Conservation (phyloP, 768 basidiomycete genomes). For the Sporobolomyces pararoseus region DNA sequence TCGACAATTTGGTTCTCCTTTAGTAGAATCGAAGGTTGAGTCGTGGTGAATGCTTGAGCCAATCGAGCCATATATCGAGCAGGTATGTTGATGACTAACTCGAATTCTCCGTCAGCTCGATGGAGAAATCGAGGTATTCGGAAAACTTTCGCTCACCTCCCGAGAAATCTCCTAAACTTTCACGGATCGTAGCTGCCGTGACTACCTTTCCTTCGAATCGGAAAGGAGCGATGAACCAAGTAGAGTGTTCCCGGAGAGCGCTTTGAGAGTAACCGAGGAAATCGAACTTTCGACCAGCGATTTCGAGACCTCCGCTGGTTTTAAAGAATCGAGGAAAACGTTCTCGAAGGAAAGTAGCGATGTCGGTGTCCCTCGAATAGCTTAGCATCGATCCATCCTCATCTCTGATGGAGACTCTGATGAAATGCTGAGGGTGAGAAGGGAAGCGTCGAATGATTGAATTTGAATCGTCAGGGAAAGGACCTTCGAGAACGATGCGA, state of each 20-base stretch:
- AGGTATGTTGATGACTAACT: constrained; percentile 55
- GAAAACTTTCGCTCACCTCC: constrained; percentile 15
- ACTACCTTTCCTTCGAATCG: constrained; percentile 54
- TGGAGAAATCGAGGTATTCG: not conserved
- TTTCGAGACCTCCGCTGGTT: constrained; percentile 59
- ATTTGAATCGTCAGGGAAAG: constrained; percentile 64
- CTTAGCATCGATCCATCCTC: constrained; percentile 72
- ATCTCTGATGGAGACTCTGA: constrained; percentile 79
- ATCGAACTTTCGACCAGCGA: constrained; percentile 15
- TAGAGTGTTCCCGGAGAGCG: constrained; percentile 26
- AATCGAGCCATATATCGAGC: constrained; percentile 76
- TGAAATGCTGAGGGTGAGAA: constrained; percentile 63
- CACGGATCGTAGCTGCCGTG: constrained; percentile 60
- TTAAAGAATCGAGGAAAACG: constrained; percentile 59
- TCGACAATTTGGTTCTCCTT: constrained; percentile 60
- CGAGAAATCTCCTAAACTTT: constrained; percentile 65
- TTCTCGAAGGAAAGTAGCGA: constrained; percentile 56
- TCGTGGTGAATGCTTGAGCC: constrained; percentile 78
- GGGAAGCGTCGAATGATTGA: constrained; percentile 68
- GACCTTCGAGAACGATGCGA: constrained; percentile 17
- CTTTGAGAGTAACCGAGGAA: constrained; percentile 32
- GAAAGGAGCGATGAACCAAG: constrained; percentile 63
- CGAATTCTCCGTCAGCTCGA: not conserved
- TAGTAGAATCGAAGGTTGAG: constrained; percentile 67
- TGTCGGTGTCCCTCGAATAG: constrained; percentile 67